Percentiles rank a stretch among this genome's conserved stretches.
Conservation (phyloP, 805 yeast species). For the Wickerhamiella nectarea region DNA sequence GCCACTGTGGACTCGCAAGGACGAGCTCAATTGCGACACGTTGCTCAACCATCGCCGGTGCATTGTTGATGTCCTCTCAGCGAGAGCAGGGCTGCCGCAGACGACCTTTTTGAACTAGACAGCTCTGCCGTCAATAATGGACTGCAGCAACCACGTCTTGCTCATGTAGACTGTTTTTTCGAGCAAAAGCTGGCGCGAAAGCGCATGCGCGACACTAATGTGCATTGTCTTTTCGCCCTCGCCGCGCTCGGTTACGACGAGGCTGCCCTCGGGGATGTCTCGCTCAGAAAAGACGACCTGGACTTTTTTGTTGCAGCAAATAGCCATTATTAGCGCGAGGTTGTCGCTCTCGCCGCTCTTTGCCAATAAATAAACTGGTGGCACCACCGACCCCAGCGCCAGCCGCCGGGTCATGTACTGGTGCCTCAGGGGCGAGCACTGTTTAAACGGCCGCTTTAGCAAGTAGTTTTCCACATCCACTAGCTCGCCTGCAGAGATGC, state of each 20-base stretch:
- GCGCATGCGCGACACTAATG: background rate
- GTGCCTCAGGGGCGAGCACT: constrained; percentile 23
- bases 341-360: background rate
- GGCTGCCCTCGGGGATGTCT: background rate
- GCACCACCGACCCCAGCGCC: constrained; percentile 13
- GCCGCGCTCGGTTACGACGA: background rate
- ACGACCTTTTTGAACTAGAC: background rate
- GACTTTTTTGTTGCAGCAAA: background rate
- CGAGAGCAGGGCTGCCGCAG: background rate
- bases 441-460: constrained; percentile 58
- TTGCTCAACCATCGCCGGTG: constrained; percentile 19
- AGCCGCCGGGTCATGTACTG: constrained; percentile 20
- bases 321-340: background rate
- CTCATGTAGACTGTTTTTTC: background rate
- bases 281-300: background rate
- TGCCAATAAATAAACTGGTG: constrained; percentile 18
- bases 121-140: background rate
- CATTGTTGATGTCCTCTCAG: constrained; percentile 4
- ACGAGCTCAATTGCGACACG: constrained; percentile 18
- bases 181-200: constrained; percentile 1
- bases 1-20: constrained; percentile 24
- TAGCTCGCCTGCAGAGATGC: constrained; percentile 26
- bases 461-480: constrained; percentile 33
- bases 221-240: background rate
- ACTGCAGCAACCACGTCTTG: constrained; percentile 1